Evolutionary conservation across 768 basidiomycete genomes (phyloP).

Genomic region (Gymnopilus dilepis): DNA sequence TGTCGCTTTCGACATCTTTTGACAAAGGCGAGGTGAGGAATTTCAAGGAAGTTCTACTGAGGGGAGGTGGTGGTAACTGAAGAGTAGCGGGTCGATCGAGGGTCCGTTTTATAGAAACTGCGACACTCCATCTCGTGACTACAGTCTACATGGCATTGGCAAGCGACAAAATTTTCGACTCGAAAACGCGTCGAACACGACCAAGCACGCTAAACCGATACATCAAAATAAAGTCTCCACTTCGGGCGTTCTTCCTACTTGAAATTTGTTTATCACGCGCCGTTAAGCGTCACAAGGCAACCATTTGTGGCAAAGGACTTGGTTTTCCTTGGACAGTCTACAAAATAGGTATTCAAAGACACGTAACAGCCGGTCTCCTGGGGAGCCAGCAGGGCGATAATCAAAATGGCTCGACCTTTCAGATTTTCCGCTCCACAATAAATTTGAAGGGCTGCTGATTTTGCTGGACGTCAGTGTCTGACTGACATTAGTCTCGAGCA

Average conservation of each 20-base stretch:
- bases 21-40: neutral
- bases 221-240: neutral
- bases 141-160: neutral
- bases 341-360: neutral
- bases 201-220: neutral
- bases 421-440: neutral
- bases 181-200: neutral
- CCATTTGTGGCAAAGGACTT: neutral
- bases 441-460: neutral
- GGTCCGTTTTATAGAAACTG: neutral
- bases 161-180: neutral
- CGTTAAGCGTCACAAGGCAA: neutral
- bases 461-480: too few species aligned
- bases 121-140: neutral
- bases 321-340: neutral
- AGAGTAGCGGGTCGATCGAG: neutral
- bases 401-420: neutral
- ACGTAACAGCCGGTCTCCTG: neutral
- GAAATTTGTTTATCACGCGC: neutral
- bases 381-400: neutral
- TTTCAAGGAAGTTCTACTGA: neutral
- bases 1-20: slow-evolving; percentile 57
- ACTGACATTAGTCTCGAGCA: too few species aligned
- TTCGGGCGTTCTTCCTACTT: neutral
- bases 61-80: neutral